These are phyloP conservation scores for Codiaeum variegatum DNA, from an alignment of 441 rosid genomes.

Conservation along the genomic window DNA sequence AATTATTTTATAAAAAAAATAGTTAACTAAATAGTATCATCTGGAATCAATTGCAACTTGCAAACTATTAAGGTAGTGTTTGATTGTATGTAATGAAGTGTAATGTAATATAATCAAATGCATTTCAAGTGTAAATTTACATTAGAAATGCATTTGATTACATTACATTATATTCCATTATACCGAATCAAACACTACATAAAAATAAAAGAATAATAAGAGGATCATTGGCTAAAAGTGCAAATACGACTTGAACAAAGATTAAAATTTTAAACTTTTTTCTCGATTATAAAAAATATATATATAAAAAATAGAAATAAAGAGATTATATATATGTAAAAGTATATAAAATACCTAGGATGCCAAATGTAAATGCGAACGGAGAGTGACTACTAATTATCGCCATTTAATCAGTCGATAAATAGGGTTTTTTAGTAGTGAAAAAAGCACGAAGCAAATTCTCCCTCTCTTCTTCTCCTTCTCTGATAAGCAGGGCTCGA, in stretches of 20 bases:
- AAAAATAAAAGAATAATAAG: background rate
- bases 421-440: no score
- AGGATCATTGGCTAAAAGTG: background rate
- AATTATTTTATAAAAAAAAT: background rate
- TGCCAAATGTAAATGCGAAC: slow-evolving; percentile 49
- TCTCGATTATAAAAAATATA: no score
- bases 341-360: slow-evolving; percentile 50
- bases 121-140: no score
- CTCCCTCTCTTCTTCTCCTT: background rate
- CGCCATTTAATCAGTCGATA: no score
- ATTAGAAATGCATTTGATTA: no score
- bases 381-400: slow-evolving; percentile 26
- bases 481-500: slow-evolving; percentile 22
- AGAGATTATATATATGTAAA: no score
- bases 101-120: no score
- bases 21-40: background rate
- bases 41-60: background rate
- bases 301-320: background rate
- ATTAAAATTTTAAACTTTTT: no score
- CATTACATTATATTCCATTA: no score
- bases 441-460: background rate
- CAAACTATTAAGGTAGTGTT: background rate
- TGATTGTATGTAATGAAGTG: no score
- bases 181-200: no score
- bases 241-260: no score